phyloP scores from a whole-genome alignment of 352 stramenopile genomes.

The Globisporangium ultimum region DNA sequence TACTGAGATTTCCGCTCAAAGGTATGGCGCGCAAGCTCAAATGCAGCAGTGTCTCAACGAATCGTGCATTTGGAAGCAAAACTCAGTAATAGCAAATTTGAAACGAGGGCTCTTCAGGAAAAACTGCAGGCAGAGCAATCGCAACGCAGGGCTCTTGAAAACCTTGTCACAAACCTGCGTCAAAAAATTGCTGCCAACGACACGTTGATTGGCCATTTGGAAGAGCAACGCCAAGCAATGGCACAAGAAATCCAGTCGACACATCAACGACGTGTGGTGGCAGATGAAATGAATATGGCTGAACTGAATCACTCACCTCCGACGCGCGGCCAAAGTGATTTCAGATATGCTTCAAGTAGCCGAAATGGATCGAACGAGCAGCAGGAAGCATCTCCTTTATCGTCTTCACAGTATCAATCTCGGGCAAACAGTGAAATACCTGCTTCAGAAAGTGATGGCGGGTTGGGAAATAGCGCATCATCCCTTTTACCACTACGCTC shows the following conservation, averaged over 20 bases:
- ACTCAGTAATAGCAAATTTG: constrained; percentile 64
- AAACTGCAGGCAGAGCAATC: constrained; percentile 53
- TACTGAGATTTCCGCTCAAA: constrained; percentile 75
- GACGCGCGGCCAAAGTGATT: constrained; percentile 4
- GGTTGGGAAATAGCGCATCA: constrained; percentile 25
- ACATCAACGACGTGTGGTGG: constrained; percentile 38
- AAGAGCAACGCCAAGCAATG: constrained; percentile 75
- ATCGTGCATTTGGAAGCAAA: constrained; percentile 79
- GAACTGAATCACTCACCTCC: constrained; percentile 45
- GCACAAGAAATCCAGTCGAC: constrained; percentile 65
- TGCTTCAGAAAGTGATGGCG: constrained; percentile 20
- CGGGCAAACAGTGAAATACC: constrained; percentile 21
- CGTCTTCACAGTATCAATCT: constrained; percentile 16
- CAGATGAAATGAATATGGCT: constrained; percentile 59
- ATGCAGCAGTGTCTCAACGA: constrained; percentile 65
- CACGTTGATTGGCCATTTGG: constrained; percentile 48
- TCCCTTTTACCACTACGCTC: constrained; percentile 62
- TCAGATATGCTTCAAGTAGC: constrained; percentile 4
- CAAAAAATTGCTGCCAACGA: constrained; percentile 68
- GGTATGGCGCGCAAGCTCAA: constrained; percentile 75
- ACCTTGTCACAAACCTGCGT: constrained; percentile 55
- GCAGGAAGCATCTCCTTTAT: constrained; percentile 15
- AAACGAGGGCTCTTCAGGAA: constrained; percentile 55
- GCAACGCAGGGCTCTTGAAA: constrained; percentile 59
- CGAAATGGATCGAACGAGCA: constrained; percentile 1